Evolutionary conservation across 768 basidiomycete species (phyloP), one percentile per base, ranked within the genome.

Genomic region (Termitomyces sp.): DNA sequence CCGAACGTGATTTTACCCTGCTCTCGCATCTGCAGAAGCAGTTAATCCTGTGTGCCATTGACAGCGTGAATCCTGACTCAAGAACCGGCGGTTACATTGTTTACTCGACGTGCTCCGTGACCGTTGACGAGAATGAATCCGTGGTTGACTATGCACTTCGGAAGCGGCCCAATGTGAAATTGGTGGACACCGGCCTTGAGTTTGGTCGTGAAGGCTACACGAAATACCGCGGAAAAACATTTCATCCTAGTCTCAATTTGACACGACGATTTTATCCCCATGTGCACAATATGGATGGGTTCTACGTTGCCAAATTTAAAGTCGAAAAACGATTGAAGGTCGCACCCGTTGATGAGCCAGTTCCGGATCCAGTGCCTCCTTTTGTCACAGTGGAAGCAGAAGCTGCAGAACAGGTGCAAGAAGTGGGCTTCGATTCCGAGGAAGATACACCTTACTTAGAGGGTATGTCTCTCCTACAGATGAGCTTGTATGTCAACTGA

Each of bases 231-330:
- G 97, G 96, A 22, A 98, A 95, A 81, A 82, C 74, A 33, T 98
- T 98, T 75, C 80, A 87, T 70, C 79, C 89, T 36, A 89, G 83
- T 63, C 70, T 99, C 66, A 80, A 77, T 61, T 73, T 96, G 63
- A 97, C 97, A 20, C 78, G 94, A 65, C 78, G 97, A 61, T 96
- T 94, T 72, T 96, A 95, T 70, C 92, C 95, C 16, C 95, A 98
- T 73, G 95, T 97, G 66, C 95, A 98, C 76, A 99, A 99, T 74
- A 97, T 98, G 95, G 97, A 99, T 71, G 97, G 97, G 6, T 99
- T 99, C 81, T 99, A 83, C 72, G 95, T 98, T 57, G 96, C 96
- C 59, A 98, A 98, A 73, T 93, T 99, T 82, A 95, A 91, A 73
- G 88, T 98, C n/a, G 89, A 86, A 70, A 91, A 85, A 73, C 81